phyloP scores from a whole-genome alignment of 176 grass and related monocot species.

The Phragmites australis region DNA sequence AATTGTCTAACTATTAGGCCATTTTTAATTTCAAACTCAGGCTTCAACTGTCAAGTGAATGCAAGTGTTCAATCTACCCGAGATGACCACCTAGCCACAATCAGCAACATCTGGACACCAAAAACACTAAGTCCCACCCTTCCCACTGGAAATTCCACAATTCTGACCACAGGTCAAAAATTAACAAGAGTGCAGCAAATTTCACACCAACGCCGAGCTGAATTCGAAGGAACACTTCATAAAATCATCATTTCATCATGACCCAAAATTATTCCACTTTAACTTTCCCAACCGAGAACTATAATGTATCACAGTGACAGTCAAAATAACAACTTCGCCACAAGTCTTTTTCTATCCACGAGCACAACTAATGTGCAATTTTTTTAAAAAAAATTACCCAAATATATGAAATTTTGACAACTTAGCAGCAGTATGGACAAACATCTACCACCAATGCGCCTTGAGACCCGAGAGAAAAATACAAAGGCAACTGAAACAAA shows the following conservation, averaged over 20 bases:
- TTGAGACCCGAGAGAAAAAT: not conserved
- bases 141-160: not conserved
- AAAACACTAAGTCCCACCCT: not conserved
- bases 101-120: not conserved
- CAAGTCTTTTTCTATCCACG: not conserved
- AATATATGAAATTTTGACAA: not conserved
- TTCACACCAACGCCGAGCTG: not conserved
- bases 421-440: not conserved
- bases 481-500: not conserved
- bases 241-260: not conserved
- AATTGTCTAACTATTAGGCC: not conserved
- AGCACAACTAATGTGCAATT: not conserved
- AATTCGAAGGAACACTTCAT: not conserved
- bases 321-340: not conserved
- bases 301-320: not conserved
- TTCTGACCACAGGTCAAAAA: not conserved
- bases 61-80: not conserved
- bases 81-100: not conserved
- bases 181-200: not conserved
- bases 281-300: not conserved
- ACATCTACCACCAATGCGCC: not conserved
- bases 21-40: not conserved
- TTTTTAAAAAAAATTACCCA: not conserved
- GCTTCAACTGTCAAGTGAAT: not conserved
- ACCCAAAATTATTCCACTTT: not conserved